Percentiles rank a stretch among this genome's conserved stretches.
phyloP scores from a whole-genome alignment of 805 yeast genomes.

The Cyberlindnera samutprakarnensis region DNA sequence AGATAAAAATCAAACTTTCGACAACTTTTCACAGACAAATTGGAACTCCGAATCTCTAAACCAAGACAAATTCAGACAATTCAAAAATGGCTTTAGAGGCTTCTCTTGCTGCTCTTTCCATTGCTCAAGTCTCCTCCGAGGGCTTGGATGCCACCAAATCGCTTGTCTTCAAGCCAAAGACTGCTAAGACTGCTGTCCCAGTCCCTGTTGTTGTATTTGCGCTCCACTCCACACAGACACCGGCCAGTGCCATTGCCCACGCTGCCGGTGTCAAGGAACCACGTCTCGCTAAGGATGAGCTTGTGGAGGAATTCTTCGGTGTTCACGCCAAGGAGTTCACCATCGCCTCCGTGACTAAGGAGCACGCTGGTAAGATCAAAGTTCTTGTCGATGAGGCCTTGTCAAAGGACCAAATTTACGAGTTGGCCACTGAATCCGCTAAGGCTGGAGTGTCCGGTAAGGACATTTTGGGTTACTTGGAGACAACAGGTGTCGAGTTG shows the following conservation, averaged over 20 bases:
- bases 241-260: constrained; percentile 55
- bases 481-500: constrained; percentile 44
- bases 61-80: too few relatives aligned
- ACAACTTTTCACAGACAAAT: too few relatives aligned
- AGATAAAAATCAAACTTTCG: too few relatives aligned
- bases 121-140: constrained; percentile 45
- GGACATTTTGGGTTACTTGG: constrained; percentile 38
- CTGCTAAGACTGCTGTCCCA: constrained; percentile 72
- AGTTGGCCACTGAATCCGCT: constrained; percentile 43
- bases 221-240: constrained; percentile 60
- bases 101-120: constrained; percentile 57
- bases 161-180: constrained; percentile 85
- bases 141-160: constrained; percentile 57
- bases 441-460: constrained; percentile 43
- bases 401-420: constrained; percentile 24
- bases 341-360: constrained; percentile 38
- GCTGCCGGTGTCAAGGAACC: constrained; percentile 75
- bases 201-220: constrained; percentile 81
- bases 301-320: constrained; percentile 57
- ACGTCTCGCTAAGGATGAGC: constrained; percentile 77
- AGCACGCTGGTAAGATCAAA: constrained; percentile 51
- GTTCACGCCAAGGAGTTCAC: constrained; percentile 55
- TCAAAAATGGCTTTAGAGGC: constrained; percentile 64
- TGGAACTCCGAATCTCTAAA: too few relatives aligned
- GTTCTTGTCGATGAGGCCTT: constrained; percentile 45